Percentiles rank a stretch among this genome's conserved stretches.
phyloP scores from a whole-genome alignment of 352 stramenopile genomes.

The Globisporangium cylindrosporum region DNA sequence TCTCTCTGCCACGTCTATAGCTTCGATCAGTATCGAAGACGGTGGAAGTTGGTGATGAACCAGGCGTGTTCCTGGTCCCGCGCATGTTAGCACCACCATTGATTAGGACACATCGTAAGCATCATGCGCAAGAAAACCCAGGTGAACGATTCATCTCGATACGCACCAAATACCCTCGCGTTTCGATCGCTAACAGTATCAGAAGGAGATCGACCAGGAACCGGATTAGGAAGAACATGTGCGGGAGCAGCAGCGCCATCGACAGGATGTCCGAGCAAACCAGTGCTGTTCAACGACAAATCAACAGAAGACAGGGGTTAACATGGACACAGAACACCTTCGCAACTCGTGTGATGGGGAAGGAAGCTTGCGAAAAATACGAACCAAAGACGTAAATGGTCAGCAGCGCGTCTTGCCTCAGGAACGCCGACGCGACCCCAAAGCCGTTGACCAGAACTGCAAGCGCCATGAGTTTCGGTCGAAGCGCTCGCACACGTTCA shows the following conservation, averaged over 20 bases:
- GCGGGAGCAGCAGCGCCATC: slow-evolving; percentile 44
- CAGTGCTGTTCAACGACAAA: slow-evolving; percentile 21
- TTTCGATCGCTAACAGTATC: slow-evolving; percentile 34
- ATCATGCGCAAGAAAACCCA: neutral
- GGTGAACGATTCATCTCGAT: neutral
- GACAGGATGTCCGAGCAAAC: slow-evolving; percentile 34
- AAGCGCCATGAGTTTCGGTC: slow-evolving; percentile 29
- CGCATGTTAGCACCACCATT: neutral
- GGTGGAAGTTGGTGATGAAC: slow-evolving; percentile 69
- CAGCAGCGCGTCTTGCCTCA: slow-evolving; percentile 30
- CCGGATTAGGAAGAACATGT: slow-evolving; percentile 56
- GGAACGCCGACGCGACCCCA: slow-evolving; percentile 20
- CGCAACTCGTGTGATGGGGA: neutral
- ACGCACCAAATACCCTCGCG: slow-evolving; percentile 46
- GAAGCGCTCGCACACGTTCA: slow-evolving; percentile 30
- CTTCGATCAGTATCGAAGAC: slow-evolving; percentile 30
- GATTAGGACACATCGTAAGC: neutral
- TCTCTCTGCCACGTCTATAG: neutral
- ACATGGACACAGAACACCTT: neutral
- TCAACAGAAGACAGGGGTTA: neutral
- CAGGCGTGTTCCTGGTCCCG: slow-evolving; percentile 40
- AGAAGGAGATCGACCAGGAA: slow-evolving; percentile 55
- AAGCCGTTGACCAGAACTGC: slow-evolving; percentile 32
- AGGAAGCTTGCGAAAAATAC: slow-evolving; percentile 4
- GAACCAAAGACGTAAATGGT: slow-evolving; percentile 48